Evolutionary conservation across 768 basidiomycete genomes (phyloP).

Genomic region (Coprinopsis marcescibilis): DNA sequence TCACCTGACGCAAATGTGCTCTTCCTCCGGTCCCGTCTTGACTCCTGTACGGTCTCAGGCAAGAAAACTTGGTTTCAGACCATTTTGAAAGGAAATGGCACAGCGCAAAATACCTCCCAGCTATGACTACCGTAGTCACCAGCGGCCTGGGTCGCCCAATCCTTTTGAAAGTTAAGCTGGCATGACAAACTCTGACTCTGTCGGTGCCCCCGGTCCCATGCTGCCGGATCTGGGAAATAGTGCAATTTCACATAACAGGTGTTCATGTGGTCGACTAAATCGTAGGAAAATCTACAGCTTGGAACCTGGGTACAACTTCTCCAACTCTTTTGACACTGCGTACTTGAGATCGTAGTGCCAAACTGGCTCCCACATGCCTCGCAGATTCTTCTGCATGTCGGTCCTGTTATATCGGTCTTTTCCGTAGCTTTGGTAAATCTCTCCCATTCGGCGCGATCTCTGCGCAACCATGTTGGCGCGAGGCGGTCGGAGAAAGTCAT

Average conservation of each 20-base stretch:
- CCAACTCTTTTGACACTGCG: constrained; percentile 31
- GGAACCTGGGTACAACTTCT: constrained; percentile 10
- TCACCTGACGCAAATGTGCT: constrained; percentile 17
- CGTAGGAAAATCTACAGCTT: neutral
- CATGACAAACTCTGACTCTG: no score
- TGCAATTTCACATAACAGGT: no score
- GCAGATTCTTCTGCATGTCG: constrained; percentile 28
- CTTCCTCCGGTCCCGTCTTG: constrained; percentile 2
- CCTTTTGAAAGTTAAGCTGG: no score
- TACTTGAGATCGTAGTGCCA: constrained; percentile 42
- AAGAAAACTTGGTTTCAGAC: neutral
- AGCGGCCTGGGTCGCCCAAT: no score
- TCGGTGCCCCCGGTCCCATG: no score
- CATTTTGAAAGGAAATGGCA: no score
- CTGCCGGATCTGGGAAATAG: no score
- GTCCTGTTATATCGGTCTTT: constrained; percentile 19
- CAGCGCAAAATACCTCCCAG: no score
- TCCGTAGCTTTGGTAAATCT: constrained; percentile 38
- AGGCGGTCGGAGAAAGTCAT: constrained; percentile 38
- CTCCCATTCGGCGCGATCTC: constrained; percentile 35
- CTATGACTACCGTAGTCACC: no score
- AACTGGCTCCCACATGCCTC: constrained; percentile 40
- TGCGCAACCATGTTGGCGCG: constrained; percentile 46
- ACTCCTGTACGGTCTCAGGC: constrained; percentile 7
- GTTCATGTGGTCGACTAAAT: neutral